These are phyloP conservation scores for Xylaria arbuscula DNA, from an alignment of 2,329 filamentous ascomycete species.

Conservation along the genomic window DNA sequence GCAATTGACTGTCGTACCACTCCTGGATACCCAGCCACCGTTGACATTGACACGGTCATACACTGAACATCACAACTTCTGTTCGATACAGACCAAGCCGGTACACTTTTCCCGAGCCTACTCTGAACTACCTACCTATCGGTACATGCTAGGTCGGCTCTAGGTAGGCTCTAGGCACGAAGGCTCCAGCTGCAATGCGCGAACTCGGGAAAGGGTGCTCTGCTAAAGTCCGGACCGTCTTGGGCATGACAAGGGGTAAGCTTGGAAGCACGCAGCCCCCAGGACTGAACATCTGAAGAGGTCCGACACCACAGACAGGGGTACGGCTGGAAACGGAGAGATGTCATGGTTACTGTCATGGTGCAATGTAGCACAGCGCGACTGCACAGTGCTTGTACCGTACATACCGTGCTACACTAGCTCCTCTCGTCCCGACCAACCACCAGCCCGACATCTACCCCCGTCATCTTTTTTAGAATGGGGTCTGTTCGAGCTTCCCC, in stretches of 20 bases:
- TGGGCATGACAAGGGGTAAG: slow-evolving; percentile 19
- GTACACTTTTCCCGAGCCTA: not conserved
- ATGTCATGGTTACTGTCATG: not conserved
- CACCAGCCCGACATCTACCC: slow-evolving; percentile 24
- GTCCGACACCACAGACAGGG: slow-evolving; percentile 17
- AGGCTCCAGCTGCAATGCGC: slow-evolving; percentile 6
- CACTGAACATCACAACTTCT: not conserved
- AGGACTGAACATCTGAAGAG: slow-evolving; percentile 15
- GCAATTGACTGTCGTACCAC: not conserved
- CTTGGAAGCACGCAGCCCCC: slow-evolving; percentile 19
- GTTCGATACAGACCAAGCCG: not conserved
- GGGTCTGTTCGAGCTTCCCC: slow-evolving; percentile 33
- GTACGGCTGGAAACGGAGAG: slow-evolving; percentile 10
- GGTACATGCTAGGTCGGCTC: too few species aligned
- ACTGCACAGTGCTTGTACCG: not conserved
- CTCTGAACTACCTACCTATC: too few species aligned
- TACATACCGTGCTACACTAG: slow-evolving; percentile 12
- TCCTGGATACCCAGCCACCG: not conserved
- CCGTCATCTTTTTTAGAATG: slow-evolving; percentile 36
- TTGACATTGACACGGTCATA: not conserved
- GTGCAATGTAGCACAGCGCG: slow-evolving; percentile 10
- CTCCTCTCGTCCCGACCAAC: slow-evolving; percentile 33
- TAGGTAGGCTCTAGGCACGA: not conserved
- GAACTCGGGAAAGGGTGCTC: not conserved
- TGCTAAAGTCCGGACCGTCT: slow-evolving; percentile 14